Evolutionary conservation across 1,284 basidiomycete species (phyloP), one percentile per base, ranked within the genome.

Genomic region (Porogramme epimiltina): DNA sequence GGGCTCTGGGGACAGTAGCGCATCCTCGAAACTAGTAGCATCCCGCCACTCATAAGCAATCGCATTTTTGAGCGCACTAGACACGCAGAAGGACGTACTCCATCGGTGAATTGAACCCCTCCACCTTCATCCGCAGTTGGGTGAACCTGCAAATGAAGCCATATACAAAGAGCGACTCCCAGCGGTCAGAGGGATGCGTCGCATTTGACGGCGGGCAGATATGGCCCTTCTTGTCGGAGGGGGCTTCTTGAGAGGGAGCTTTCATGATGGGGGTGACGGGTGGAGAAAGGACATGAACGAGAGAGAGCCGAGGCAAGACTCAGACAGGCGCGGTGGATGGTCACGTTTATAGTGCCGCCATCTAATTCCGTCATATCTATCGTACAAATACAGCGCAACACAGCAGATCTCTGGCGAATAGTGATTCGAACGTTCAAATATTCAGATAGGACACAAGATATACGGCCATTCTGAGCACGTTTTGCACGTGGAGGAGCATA

Each of bases 141-240:
- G 88, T 89, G 73, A 89, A 92, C 69, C 82, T 89, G 73, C 80
- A 82, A 61, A 92, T 84, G 74, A 92, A 92, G 24, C 83, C 80
- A 69, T 90, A 92, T 37, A 92, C 81, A 69, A 90, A 92, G 59
- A 89, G 71, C n/a, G 85, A 82, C 73, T 92, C 89, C 89, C 89
- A 92, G 68, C 87, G 85, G 72, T 87, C 85, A 51, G 76, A 76
- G 34, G 89, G 90, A 73, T 89, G 87, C 42, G 66, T 78, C 34
- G 86, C 87, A 63, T 76, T 76, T 23, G 86, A 88, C 18, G 86
- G 84, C 15, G 88, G 89, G 66, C 87, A 90, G 58, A 88, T 59
- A 62, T 91, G 89, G 5, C 82, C 80, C 72, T 80, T 84, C 68
- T 78, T 81, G 52, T 80, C 76, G 47, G 60, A 25, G 41, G 57